Evolutionary conservation across 2,329 filamentous ascomycete species (phyloP).

Genomic region (Hypoxylon sp.): DNA sequence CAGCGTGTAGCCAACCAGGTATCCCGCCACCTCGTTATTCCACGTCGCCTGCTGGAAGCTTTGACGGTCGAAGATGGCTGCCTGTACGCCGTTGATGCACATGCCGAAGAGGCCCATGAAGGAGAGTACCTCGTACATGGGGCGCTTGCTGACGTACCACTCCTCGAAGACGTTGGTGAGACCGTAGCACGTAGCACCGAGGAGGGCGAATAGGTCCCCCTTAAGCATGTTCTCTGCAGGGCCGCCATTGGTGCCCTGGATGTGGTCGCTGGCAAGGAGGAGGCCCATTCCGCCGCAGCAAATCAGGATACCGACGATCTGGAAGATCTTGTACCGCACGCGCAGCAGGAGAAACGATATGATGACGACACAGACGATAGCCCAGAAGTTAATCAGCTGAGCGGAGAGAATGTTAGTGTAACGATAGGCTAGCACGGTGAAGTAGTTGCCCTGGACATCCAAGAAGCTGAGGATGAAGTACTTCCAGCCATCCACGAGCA

Average conservation of each 20-base stretch:
- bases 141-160: conserved; percentile 87
- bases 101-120: conserved; percentile 91
- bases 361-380: conserved; percentile 90
- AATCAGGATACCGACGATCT: conserved; percentile 87
- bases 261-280: conserved; percentile 87
- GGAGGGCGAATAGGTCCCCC: conserved; percentile 90
- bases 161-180: conserved; percentile 93
- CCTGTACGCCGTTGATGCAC: conserved; percentile 91
- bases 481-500: conserved; percentile 85
- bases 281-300: conserved; percentile 93
- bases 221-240: conserved; percentile 79
- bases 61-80: conserved; percentile 88
- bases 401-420: conserved; percentile 93
- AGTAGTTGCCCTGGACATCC: conserved; percentile 98
- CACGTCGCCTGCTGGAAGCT: conserved; percentile 75
- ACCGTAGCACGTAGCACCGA: conserved; percentile 92
- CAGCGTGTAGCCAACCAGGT: conserved; percentile 90
- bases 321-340: conserved; percentile 90
- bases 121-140: conserved; percentile 92
- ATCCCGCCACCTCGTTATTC: conserved; percentile 78
- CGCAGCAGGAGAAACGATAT: conserved; percentile 85
- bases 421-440: conserved; percentile 92
- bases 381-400: conserved; percentile 98
- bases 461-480: conserved; percentile 93
- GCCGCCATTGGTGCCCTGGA: conserved; percentile 80